These are phyloP conservation scores for Arthrobotrys sphaeroides DNA, from an alignment of 2,329 filamentous ascomycete species.

Conservation along the genomic window DNA sequence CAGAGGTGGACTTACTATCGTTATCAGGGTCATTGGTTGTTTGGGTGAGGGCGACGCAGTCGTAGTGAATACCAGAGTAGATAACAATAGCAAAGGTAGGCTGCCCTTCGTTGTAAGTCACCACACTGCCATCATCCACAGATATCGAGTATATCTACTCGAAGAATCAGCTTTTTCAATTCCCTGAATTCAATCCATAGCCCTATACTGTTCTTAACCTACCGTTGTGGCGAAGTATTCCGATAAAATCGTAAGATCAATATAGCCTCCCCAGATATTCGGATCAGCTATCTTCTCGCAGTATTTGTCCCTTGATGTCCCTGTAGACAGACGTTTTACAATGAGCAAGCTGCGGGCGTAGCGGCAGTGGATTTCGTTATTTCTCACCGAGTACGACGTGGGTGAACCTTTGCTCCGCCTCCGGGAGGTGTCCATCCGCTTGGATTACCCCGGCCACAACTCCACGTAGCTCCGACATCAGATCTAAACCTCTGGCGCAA, in stretches of 20 bases:
- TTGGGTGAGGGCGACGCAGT: constrained; percentile 75
- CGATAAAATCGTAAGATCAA: constrained; percentile 85
- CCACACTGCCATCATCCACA: constrained; percentile 67
- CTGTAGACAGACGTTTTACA: not conserved
- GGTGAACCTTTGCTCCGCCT: constrained; percentile 76
- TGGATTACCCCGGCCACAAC: constrained; percentile 83
- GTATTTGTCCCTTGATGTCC: constrained; percentile 68
- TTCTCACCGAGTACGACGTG: constrained; percentile 77
- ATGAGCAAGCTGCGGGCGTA: constrained; percentile 62
- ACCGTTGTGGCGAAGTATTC: constrained; percentile 81
- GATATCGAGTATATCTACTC: constrained; percentile 57
- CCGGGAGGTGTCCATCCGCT: constrained; percentile 55
- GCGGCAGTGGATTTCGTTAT: not conserved
- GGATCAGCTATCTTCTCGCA: constrained; percentile 81
- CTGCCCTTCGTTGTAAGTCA: constrained; percentile 67
- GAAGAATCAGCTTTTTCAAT: constrained; percentile 17
- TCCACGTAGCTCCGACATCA: constrained; percentile 76
- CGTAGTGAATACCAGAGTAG: constrained; percentile 94
- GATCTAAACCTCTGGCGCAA: constrained; percentile 71
- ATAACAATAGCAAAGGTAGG: constrained; percentile 76
- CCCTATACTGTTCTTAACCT: constrained; percentile 66
- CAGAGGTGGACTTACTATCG: constrained; percentile 66
- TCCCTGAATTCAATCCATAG: not conserved
- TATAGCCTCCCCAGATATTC: constrained; percentile 88
- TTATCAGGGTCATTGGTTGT: constrained; percentile 72